These are phyloP conservation scores for Verticillium albo-atrum DNA, from an alignment of 2,329 filamentous ascomycete species.

Conservation along the genomic window DNA sequence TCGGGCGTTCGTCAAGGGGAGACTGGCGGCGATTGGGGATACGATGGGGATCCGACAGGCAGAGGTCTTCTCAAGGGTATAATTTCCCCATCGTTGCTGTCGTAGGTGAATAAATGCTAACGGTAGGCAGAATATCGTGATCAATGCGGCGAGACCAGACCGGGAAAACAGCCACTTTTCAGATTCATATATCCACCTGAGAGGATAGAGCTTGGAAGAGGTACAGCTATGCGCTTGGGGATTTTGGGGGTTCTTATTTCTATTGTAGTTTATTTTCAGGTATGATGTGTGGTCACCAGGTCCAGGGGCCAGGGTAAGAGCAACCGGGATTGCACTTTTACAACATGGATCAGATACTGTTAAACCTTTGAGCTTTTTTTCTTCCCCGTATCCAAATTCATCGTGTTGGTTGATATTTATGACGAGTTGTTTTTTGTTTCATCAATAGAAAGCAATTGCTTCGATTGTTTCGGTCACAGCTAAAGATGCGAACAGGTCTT, in stretches of 20 bases:
- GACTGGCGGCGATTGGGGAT: slow-evolving; percentile 14
- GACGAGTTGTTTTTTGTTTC: no score
- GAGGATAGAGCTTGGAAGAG: neutral
- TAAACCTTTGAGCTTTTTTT: no score
- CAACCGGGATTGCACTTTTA: no score
- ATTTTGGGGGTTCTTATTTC: neutral
- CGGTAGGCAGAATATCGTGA: neutral
- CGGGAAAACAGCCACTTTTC: slow-evolving; percentile 7
- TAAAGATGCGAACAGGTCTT: no score
- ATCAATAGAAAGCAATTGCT: no score
- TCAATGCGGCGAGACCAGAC: slow-evolving; percentile 2
- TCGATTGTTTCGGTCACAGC: no score
- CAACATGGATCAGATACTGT: no score
- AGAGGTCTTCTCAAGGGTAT: slow-evolving; percentile 17
- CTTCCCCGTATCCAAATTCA: no score
- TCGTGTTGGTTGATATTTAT: no score
- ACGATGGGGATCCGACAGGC: slow-evolving; percentile 18
- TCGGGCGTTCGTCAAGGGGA: slow-evolving; percentile 12
- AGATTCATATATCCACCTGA: slow-evolving; percentile 7
- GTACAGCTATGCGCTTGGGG: neutral
- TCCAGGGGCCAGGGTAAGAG: no score
- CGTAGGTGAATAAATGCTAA: neutral
- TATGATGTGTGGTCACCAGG: no score
- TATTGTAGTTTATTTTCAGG: neutral
- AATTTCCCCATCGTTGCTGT: no score